Conservation (phyloP, 73 alveolate genomes). For the Paraurostyla sp. region DNA sequence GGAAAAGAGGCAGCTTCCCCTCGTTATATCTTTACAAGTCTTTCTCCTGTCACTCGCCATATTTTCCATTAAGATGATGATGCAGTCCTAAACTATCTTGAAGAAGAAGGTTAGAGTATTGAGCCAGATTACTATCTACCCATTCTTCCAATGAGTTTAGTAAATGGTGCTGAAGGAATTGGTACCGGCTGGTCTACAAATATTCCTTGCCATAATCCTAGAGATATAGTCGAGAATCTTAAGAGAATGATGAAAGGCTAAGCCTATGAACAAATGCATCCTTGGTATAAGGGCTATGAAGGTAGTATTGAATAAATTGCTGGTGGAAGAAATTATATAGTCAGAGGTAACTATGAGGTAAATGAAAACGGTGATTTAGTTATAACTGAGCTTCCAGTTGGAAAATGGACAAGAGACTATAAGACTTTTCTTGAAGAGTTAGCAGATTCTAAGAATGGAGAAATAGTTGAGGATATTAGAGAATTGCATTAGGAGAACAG, state of each 20-base stretch:
- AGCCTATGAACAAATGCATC: constrained; percentile 76
- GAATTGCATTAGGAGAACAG: constrained; percentile 95
- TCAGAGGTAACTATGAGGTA: constrained; percentile 89
- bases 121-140: constrained; percentile 99
- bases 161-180: constrained; percentile 99
- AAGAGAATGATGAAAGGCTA: constrained; percentile 87
- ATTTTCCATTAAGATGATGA: constrained; percentile 98
- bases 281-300: constrained; percentile 95
- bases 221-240: constrained; percentile 92
- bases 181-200: constrained; percentile 99
- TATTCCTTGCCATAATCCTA: constrained; percentile 97
- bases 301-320: constrained; percentile 86
- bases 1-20: constrained; percentile 99
- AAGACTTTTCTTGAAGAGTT: constrained; percentile 92
- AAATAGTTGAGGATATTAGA: constrained; percentile 87
- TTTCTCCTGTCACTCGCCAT: constrained; percentile 91
- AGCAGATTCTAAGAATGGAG: constrained; percentile 81
- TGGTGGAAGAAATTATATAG: constrained; percentile 77
- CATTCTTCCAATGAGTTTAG: constrained; percentile 96
- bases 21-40: constrained; percentile 98
- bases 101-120: constrained; percentile 99
- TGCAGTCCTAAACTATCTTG: constrained; percentile 94
- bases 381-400: constrained; percentile 96
- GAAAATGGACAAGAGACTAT: constrained; percentile 97
- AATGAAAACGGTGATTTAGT: constrained; percentile 85